A percentile compares a stretch with the other conserved stretches of the same genome.
phyloP scores from a whole-genome alignment of 2,329 filamentous ascomycete genomes.

The Diaporthe humulicola region DNA sequence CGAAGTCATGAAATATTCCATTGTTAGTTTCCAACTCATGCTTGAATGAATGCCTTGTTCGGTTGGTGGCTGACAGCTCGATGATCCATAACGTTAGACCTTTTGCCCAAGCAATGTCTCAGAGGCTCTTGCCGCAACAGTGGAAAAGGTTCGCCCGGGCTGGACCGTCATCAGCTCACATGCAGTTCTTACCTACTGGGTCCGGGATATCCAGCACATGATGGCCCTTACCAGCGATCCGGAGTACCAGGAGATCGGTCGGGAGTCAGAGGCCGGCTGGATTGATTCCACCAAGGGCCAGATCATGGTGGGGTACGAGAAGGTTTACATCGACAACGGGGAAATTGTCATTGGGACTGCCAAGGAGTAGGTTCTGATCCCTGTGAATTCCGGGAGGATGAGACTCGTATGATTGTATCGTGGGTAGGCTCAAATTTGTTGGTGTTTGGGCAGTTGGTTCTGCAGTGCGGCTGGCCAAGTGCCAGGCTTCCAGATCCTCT shows the following conservation, averaged over 20 bases:
- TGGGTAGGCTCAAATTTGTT: no score
- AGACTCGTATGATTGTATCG: no score
- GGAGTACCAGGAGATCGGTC: constrained; percentile 1
- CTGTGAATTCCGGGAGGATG: no score
- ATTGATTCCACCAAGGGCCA: constrained; percentile 1
- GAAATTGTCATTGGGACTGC: background rate
- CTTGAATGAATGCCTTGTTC: background rate
- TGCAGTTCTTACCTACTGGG: constrained; percentile 1
- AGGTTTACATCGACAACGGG: background rate
- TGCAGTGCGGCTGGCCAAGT: no score
- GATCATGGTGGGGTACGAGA: constrained; percentile 7
- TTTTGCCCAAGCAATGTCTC: background rate
- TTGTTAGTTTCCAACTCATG: background rate
- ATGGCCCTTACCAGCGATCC: constrained; percentile 5
- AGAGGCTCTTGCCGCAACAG: background rate
- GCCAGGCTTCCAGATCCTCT: no score
- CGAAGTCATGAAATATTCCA: background rate
- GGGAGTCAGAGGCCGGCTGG: background rate
- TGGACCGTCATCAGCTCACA: constrained; percentile 10
- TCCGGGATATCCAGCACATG: constrained; percentile 7
- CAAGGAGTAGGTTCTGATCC: background rate
- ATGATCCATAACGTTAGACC: background rate
- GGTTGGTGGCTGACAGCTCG: background rate
- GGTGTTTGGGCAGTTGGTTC: no score
- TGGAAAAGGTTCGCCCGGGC: background rate